Conservation (phyloP, 331 rosid species). For the Rosa hybrid region DNA sequence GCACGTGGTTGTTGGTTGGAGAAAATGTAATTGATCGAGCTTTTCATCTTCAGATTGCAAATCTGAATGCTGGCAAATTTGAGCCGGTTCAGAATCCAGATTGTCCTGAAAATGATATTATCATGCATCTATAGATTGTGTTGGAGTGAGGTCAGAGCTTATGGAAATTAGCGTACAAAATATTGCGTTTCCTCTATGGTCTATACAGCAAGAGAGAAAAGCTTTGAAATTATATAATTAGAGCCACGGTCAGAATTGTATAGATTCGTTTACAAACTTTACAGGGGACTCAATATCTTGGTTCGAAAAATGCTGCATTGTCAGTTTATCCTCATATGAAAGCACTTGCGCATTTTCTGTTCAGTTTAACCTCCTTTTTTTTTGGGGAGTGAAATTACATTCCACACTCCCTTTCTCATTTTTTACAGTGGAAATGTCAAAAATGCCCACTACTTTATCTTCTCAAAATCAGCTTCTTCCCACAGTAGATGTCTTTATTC, state of each 20-base stretch:
- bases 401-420: too few species aligned
- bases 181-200: background rate
- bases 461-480: too few species aligned
- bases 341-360: background rate
- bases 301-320: background rate
- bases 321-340: background rate
- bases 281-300: background rate
- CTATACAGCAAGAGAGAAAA: background rate
- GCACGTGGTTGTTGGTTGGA: background rate
- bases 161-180: background rate
- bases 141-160: background rate
- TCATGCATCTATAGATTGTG: background rate
- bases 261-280: too few species aligned
- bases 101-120: background rate
- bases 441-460: too few species aligned
- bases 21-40: constrained; percentile 22
- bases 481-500: too few species aligned
- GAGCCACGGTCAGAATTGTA: background rate
- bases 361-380: background rate
- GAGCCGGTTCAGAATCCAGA: background rate
- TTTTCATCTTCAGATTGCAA: constrained; percentile 9
- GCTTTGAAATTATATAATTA: background rate
- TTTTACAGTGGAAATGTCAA: too few species aligned
- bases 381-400: too few species aligned
- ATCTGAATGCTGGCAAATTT: background rate